phyloP scores from a whole-genome alignment of 2,329 filamentous ascomycete species.

The Trichophyton equinum region DNA sequence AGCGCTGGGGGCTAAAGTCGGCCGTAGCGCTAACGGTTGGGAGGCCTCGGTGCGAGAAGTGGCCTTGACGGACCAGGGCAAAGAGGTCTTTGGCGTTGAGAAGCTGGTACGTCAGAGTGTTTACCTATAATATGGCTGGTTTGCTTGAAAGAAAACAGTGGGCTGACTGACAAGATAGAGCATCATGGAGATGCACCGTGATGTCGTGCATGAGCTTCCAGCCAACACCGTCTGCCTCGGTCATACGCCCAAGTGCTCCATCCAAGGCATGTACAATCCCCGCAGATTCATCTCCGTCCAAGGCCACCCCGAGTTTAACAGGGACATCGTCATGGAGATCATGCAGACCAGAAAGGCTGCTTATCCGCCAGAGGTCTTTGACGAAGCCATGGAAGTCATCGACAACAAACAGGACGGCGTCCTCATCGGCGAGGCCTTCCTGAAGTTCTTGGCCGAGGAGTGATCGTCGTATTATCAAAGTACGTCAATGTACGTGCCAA shows the following conservation, averaged over 20 bases:
- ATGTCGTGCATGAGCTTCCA: conserved; percentile 57
- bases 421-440: conserved; percentile 58
- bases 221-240: conserved; percentile 50
- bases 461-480: conserved; percentile 5
- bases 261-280: conserved; percentile 68
- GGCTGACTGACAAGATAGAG: conserved; percentile 15
- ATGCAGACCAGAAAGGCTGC: conserved; percentile 57
- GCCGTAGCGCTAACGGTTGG: conserved; percentile 58
- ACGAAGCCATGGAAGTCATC: conserved; percentile 56
- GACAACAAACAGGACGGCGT: conserved; percentile 64
- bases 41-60: conserved; percentile 65
- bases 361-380: conserved; percentile 55
- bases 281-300: conserved; percentile 61
- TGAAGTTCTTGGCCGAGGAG: conserved; percentile 58
- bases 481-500: too few relatives aligned
- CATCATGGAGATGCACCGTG: conserved; percentile 76
- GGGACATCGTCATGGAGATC: conserved; percentile 57
- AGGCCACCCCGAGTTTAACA: conserved; percentile 74
- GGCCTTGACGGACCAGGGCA: conserved; percentile 55
- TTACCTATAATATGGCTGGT: neutral
- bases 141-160: neutral
- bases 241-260: conserved; percentile 51
- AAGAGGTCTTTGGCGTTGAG: conserved; percentile 56
- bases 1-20: conserved; percentile 56
- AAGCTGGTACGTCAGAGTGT: conserved; percentile 37